Evolutionary conservation across 768 basidiomycete species (phyloP), one percentile per base, ranked within the genome.

Genomic region (Rhodosporidiobolus odoratus): DNA sequence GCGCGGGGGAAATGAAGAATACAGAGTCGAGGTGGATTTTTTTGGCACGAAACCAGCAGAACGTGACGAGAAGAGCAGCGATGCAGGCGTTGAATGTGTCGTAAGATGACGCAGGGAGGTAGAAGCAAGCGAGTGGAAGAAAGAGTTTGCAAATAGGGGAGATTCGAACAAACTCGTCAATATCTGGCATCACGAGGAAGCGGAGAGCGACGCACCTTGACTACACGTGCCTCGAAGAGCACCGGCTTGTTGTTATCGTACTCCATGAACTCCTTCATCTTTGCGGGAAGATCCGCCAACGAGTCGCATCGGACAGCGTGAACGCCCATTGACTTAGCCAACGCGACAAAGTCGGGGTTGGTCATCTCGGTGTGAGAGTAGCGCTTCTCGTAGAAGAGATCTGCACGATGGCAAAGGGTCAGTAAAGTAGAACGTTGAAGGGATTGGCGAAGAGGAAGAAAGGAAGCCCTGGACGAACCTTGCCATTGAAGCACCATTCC

Each of bases 401-500:
- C 94, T 84, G 75, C 37, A 16, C 23, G 50, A 82, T 47, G 35
- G 48, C 12, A 21, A 19, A 27, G 21, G 37, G 54, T 65, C n/a
- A 34, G 40, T 6, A 25, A 13, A 30, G 30, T 21, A 16, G n/a
- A 32, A 41, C 30, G 50, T n/a, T n/a, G 65, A 53, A 53, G 30
- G 21, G 62, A n/a, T n/a, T n/a, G n/a, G n/a, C n/a, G n/a, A n/a
- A 37, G 56, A 34, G 57, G 15, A 13, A 65, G 58, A 16, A 25
- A 12, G 25, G 32, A 15, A 32, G 27, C 56, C 30, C 38, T 43
- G 34, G 45, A 78, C 84, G 59, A 68, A 92, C 91, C 91, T 84
- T 98, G 96, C 96, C 95, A 98, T 83, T 99, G 96, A 40, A 91
- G 82, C 19, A 98, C 96, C 96, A 99, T 99, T 64, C 96, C 96